Evolutionary conservation across 352 stramenopile genomes (phyloP), one percentile per base, ranked within the genome.

Genomic region (Phytophthora cryptogea): DNA sequence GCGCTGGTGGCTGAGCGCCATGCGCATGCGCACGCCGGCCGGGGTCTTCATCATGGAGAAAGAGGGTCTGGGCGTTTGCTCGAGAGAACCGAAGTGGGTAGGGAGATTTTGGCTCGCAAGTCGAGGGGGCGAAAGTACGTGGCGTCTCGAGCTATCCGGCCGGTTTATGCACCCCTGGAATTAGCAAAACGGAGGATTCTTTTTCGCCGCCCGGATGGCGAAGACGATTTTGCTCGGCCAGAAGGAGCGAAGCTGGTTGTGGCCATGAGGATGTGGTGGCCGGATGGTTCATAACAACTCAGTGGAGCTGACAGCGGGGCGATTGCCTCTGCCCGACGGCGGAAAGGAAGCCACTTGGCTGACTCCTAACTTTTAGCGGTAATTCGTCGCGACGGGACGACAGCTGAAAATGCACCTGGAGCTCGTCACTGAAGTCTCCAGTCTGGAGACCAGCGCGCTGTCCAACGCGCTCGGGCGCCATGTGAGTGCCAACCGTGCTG

Each of bases 11-110:
- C 47, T 70, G 7, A 92, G 59, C 51, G 71, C 75, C 68, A 92
- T 80, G 57, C 80, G 80, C 73, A 90, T 64, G 59, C 83, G 80
- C 62, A 92, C 74, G 26, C 73, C 80, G 7, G 75, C 66, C 5
- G 76, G 52, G 23, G 74, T 86, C 65, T 89, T 82, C 80, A 92
- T 90, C 40, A 44, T 60, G 9, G 42, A 7, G 10, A 32, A 28
- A 8, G 10, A 20, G n/a, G 13, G 52, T 1, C 5, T 30, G 16
- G 44, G 39, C 36, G 20, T 23, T 50, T 53, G 51, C 43, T 58
- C 10, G 57, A 45, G 56, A 70, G 56, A 67, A 63, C 6, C 57
- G 28, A 71, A 67, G 50, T 71, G 62, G 42, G 31, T 13, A 13
- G 23, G 16, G 28, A 13, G 41, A 8, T 4, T 26, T 55, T 67